Base-by-base conservation (phyloP, 2,329 filamentous ascomycete species). In the Cryoendolithus antarcticus region DNA sequence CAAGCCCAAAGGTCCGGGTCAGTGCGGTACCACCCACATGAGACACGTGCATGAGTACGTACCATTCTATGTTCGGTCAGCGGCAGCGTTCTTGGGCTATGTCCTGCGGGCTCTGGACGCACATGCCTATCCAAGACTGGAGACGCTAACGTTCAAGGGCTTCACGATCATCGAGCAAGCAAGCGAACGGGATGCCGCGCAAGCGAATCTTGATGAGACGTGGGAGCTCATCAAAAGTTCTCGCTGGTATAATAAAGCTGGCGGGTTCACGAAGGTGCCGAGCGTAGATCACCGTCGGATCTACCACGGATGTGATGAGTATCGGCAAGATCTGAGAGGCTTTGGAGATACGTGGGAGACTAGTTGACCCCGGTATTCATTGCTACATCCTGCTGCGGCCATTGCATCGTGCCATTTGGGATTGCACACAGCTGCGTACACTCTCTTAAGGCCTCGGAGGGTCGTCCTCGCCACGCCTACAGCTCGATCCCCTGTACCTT, bases 41-140 rank as follows among this genome's bases (percentile, higher is more conserved):
- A 7, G 3, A 9, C 12, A 6, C 34, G 13, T 15, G n/a, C n/a
- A 30, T n/a, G 9, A 11, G 10, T 4, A 8, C 4, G 13, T 37
- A 8, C 34, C 37, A 11, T 40, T 37, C 34, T 38, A 29, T 28
- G 30, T 38, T 34, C 35, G 35, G 6, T 30, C 43, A 32, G 43
- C 43, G 6, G 21, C 32, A 10, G 19, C 21, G 11, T 40, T 38
- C 24, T 28, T 45, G 8, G 38, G 35, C 24, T 37, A 35, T 13
- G 7, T 37, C 4, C 21, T 45, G 6, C 13, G 12, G 9, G 40
- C 34, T 7, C 35, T 40, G 7, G 30, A 34, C 7, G 40, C 38
- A 4, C 27, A 38, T 11, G 19, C 34, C 1, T 43, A 37, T 12
- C 43, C 43, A 4, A 21, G 27, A 4, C 34, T 45, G 34, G n/a